Percentiles rank a stretch among this genome's conserved stretches.
Conservation (phyloP, 2,329 filamentous ascomycete species). For the Aureobasidium melanogenum region DNA sequence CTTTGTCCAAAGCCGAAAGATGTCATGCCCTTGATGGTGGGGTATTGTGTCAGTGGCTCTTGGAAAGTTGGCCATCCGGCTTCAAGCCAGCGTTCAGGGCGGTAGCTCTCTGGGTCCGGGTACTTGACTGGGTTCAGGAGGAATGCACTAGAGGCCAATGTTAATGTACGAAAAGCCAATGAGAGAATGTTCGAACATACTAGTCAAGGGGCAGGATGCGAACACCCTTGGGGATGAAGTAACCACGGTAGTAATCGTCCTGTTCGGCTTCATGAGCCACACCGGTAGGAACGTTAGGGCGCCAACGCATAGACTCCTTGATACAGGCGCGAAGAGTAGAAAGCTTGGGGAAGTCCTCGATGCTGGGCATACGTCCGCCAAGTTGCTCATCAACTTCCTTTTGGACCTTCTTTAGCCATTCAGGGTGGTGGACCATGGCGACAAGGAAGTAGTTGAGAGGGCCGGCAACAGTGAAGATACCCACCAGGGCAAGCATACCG, state of each 20-base stretch:
- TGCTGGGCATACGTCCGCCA: constrained; percentile 34
- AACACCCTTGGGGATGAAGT: constrained; percentile 44
- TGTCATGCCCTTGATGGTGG: constrained; percentile 55
- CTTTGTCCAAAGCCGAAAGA: constrained; percentile 58
- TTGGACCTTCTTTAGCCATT: constrained; percentile 39
- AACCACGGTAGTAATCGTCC: constrained; percentile 46
- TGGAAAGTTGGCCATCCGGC: constrained; percentile 56
- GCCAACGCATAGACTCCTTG: constrained; percentile 32
- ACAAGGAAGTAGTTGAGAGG: constrained; percentile 21
- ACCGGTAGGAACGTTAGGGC: constrained; percentile 46
- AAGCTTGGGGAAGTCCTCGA: constrained; percentile 28
- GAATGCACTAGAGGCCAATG: constrained; percentile 38
- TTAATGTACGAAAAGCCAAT: not conserved
- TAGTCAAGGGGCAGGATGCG: constrained; percentile 46
- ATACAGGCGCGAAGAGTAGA: constrained; percentile 25
- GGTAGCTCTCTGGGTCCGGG: constrained; percentile 54
- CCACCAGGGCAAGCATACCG: constrained; percentile 29
- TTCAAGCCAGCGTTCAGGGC: constrained; percentile 55
- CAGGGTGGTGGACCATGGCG: constrained; percentile 40
- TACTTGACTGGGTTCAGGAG: constrained; percentile 52
- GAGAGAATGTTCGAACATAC: constrained; percentile 26
- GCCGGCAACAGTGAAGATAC: constrained; percentile 27
- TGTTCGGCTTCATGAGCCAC: constrained; percentile 45
- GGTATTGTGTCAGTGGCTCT: constrained; percentile 54
- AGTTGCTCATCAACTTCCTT: constrained; percentile 38